Percentiles rank a stretch among this genome's conserved stretches.
Conservation (phyloP, 768 basidiomycete genomes). For the Trametes meyenii region DNA sequence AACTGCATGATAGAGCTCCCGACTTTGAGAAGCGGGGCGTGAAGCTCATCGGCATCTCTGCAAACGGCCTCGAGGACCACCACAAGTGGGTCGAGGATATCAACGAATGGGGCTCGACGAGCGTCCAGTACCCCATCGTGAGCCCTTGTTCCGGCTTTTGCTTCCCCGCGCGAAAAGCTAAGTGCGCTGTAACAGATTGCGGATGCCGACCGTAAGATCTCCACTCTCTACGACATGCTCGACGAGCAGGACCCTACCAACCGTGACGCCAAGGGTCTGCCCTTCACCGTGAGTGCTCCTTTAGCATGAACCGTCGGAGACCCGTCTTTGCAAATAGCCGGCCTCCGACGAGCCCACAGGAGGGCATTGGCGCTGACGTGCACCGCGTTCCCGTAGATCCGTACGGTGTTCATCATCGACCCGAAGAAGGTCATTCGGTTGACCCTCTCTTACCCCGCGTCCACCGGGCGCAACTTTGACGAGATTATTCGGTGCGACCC, state of each 20-base stretch:
- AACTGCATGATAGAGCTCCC: conserved; percentile 43
- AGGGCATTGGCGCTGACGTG: neutral
- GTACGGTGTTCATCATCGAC: conserved; percentile 97
- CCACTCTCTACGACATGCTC: conserved; percentile 92
- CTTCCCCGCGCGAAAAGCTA: neutral
- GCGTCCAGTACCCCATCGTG: conserved; percentile 92
- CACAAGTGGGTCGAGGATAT: conserved; percentile 89
- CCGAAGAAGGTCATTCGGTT: conserved; percentile 94
- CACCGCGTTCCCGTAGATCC: conserved; percentile 53
- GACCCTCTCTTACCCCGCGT: conserved; percentile 89
- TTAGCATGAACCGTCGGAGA: neutral
- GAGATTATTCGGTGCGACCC: conserved; percentile 59
- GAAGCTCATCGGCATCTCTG: conserved; percentile 92
- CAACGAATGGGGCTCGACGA: conserved; percentile 75
- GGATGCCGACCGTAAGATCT: conserved; percentile 84
- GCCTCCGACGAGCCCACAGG: neutral
- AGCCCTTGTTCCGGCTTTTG: conserved; percentile 27
- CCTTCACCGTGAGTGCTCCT: conserved; percentile 71
- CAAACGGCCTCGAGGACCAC: conserved; percentile 87
- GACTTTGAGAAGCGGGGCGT: conserved; percentile 90
- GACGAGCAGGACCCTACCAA: conserved; percentile 95
- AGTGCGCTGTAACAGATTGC: conserved; percentile 64
- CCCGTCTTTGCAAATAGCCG: neutral
- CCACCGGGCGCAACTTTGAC: conserved; percentile 92
- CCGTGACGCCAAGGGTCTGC: conserved; percentile 81